Percentiles rank a stretch among this genome's conserved stretches.
Evolutionary conservation across 129 eudicot genomes (phyloP).

Genomic region (Arctium lappa): DNA sequence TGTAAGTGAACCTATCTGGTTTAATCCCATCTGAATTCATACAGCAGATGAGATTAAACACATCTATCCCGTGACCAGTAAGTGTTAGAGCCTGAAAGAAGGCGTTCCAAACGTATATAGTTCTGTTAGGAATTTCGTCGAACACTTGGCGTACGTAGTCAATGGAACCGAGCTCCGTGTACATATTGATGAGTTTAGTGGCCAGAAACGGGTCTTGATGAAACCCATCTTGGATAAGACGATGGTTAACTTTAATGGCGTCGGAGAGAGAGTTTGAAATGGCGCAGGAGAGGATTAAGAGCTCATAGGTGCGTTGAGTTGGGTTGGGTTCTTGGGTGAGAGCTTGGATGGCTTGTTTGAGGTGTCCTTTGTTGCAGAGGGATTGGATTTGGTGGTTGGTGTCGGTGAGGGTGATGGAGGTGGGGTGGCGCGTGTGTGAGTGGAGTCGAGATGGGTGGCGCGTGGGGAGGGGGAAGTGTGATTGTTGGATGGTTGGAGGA

Average conservation of each 20-base stretch:
- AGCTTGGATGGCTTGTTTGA: constrained; percentile 67
- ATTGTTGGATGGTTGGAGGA: constrained; percentile 51
- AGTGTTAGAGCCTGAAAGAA: constrained; percentile 60
- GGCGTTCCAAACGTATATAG: constrained; percentile 80
- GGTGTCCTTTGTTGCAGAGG: constrained; percentile 59
- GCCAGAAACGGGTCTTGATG: constrained; percentile 73
- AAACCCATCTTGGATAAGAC: constrained; percentile 58
- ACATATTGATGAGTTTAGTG: constrained; percentile 78
- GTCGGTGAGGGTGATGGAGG: constrained; percentile 41
- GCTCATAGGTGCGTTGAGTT: constrained; percentile 83
- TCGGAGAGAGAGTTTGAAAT: constrained; percentile 43
- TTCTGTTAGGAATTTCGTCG: constrained; percentile 54
- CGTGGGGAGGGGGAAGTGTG: constrained; percentile 26
- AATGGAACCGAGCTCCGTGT: constrained; percentile 47
- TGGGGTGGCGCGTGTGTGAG: constrained; percentile 29
- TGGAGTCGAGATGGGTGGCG: constrained; percentile 26
- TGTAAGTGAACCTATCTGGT: constrained; percentile 88
- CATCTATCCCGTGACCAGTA: constrained; percentile 72
- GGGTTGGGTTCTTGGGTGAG: constrained; percentile 64
- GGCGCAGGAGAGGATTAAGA: constrained; percentile 65
- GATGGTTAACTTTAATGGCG: constrained; percentile 50
- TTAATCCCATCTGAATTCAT: constrained; percentile 53
- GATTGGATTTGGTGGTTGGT: constrained; percentile 68
- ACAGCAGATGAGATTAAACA: constrained; percentile 38
- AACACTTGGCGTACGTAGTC: constrained; percentile 85